Evolutionary conservation across 176 grass and related monocot genomes (phyloP).

Genomic region (Carex scoparia): DNA sequence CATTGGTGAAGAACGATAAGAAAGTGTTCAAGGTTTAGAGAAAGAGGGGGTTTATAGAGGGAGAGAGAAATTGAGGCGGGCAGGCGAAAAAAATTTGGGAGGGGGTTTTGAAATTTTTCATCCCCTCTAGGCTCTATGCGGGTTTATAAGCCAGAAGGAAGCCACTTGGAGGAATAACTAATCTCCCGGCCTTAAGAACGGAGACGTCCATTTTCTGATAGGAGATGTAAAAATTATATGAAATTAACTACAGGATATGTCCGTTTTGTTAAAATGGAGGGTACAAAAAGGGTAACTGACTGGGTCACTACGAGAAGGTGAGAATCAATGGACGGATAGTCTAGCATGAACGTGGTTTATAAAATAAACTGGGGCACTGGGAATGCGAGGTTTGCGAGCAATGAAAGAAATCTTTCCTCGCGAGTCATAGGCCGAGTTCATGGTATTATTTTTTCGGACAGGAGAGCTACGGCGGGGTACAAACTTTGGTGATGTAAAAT

Average conservation of each 20-base stretch:
- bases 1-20: not conserved
- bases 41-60: not conserved
- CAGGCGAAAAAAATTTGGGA: slow-evolving; percentile 13
- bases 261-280: not conserved
- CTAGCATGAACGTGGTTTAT: not conserved
- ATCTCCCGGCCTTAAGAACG: not conserved
- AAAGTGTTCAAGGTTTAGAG: slow-evolving; percentile 12
- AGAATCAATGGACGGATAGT: not conserved
- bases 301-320: not conserved
- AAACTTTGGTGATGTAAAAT: not conserved
- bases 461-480: not conserved
- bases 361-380: not conserved
- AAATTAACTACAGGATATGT: not conserved
- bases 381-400: not conserved
- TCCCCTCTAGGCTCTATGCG: not conserved
- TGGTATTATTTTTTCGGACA: not conserved
- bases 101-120: slow-evolving; percentile 52
- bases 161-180: not conserved
- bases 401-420: not conserved
- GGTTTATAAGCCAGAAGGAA: not conserved
- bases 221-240: not conserved
- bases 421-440: not conserved
- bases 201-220: not conserved
- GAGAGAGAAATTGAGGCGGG: slow-evolving; percentile 18
- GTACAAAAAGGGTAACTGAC: not conserved